phyloP scores from a whole-genome alignment of 805 yeast species.

The Candida oleophila region DNA sequence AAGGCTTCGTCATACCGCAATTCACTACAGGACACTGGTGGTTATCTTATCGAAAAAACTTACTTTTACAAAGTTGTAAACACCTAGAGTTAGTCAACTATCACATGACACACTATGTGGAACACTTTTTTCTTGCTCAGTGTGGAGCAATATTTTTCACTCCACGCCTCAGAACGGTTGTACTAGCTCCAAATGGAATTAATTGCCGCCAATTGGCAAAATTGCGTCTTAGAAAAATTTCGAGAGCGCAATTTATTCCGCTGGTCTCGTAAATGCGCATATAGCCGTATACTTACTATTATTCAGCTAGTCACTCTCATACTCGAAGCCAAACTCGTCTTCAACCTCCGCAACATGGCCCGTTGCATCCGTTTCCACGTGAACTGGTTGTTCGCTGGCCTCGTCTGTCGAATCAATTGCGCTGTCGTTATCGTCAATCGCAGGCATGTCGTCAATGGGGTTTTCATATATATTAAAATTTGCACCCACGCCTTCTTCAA shows the following conservation, averaged over 20 bases:
- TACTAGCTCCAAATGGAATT: not conserved
- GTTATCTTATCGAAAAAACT: too few species aligned
- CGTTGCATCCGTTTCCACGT: not conserved
- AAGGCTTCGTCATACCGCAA: too few species aligned
- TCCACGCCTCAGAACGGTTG: not conserved
- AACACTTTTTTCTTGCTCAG: not conserved
- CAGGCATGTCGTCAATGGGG: too few species aligned
- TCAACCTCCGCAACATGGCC: conserved; percentile 6
- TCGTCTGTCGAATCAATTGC: too few species aligned
- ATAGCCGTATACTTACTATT: not conserved
- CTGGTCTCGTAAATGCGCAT: not conserved
- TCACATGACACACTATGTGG: not conserved
- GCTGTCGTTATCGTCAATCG: not conserved
- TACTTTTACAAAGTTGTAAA: too few species aligned
- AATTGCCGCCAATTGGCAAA: not conserved
- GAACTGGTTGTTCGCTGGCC: not conserved
- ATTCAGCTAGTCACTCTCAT: conserved; percentile 4
- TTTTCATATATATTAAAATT: not conserved
- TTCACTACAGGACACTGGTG: too few species aligned
- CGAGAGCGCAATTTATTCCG: not conserved
- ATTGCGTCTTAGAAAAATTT: too few species aligned
- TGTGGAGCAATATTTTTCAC: not conserved
- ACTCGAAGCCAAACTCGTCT: conserved; percentile 7
- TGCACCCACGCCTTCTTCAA: not conserved
- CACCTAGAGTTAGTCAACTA: too few species aligned